phyloP scores from a whole-genome alignment of 2,329 filamentous ascomycete genomes.

The Colletotrichum destructivum region DNA sequence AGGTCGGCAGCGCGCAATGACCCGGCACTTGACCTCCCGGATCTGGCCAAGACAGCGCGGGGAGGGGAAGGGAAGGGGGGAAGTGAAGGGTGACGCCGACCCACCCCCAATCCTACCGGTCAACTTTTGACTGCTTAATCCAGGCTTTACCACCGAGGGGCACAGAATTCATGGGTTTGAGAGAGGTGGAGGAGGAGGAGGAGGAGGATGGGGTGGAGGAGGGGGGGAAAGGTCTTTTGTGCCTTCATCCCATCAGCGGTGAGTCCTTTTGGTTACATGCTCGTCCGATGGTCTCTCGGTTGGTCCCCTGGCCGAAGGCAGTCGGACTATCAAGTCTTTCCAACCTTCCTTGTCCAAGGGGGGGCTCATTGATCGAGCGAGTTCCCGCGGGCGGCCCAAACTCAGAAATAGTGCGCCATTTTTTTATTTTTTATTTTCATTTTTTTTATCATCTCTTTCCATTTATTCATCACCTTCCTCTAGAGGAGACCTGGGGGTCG shows the following conservation, averaged over 20 bases:
- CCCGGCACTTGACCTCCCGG: constrained; percentile 39
- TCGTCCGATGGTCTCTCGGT: constrained; percentile 27
- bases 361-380: neutral
- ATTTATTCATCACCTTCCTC: constrained; percentile 6
- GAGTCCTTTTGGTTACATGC: constrained; percentile 5
- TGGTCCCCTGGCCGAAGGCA: neutral
- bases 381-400: neutral
- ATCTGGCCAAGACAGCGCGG: constrained; percentile 27
- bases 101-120: constrained; percentile 10
- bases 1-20: constrained; percentile 35
- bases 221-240: neutral
- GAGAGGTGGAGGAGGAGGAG: too few species aligned
- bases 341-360: constrained; percentile 8
- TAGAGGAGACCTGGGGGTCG: neutral
- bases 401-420: constrained; percentile 13
- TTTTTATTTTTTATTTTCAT: too few species aligned
- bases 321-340: neutral
- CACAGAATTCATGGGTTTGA: constrained; percentile 7
- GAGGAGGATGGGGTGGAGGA: too few species aligned
- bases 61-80: neutral
- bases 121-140: constrained; percentile 35
- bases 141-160: constrained; percentile 25
- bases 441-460: too few species aligned
- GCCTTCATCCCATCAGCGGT: constrained; percentile 21
- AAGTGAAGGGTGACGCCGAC: constrained; percentile 10